A percentile compares a stretch with the other conserved stretches of the same genome.
Evolutionary conservation across 768 basidiomycete genomes (phyloP).

Genomic region (Hericium rajendrae): DNA sequence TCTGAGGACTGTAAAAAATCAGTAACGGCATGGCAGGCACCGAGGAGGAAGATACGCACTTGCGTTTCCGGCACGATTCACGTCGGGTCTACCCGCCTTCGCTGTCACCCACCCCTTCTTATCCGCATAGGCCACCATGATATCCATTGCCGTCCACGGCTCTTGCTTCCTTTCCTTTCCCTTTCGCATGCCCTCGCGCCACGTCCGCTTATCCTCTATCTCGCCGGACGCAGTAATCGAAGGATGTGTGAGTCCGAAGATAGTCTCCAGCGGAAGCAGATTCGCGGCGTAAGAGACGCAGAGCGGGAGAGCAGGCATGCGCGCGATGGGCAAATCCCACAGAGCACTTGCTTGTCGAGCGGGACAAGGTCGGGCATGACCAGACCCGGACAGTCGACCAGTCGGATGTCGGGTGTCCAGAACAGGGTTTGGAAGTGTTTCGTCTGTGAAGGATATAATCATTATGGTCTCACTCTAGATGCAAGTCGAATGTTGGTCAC

Average conservation of each 20-base stretch:
- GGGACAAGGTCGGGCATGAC: conserved; percentile 80
- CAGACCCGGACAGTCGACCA: conserved; percentile 93
- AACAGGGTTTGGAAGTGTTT: conserved; percentile 95
- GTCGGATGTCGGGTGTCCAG: conserved; percentile 75
- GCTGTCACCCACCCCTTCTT: conserved; percentile 83
- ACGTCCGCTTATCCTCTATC: conserved; percentile 64
- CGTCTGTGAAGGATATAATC: conserved; percentile 38
- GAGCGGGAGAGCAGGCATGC: conserved; percentile 73
- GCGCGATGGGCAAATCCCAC: conserved; percentile 71
- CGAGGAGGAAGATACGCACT: conserved; percentile 41
- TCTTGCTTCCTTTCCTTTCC: conserved; percentile 13
- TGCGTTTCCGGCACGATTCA: conserved; percentile 82
- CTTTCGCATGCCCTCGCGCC: conserved; percentile 41
- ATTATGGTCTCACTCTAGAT: not conserved
- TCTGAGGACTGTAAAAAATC: conserved; percentile 51
- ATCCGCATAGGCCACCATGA: conserved; percentile 70
- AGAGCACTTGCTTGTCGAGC: conserved; percentile 77
- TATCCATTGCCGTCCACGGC: conserved; percentile 79
- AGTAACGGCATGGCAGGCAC: not conserved
- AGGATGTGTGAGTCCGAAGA: conserved; percentile 53
- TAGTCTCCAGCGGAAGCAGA: conserved; percentile 67
- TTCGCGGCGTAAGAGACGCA: conserved; percentile 65
- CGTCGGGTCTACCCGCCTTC: conserved; percentile 81
- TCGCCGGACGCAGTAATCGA: conserved; percentile 19
- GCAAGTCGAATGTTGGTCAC: conserved; percentile 24